Base-by-base conservation (phyloP, 2,329 filamentous ascomycete genomes). In the Colletotrichum navitas region DNA sequence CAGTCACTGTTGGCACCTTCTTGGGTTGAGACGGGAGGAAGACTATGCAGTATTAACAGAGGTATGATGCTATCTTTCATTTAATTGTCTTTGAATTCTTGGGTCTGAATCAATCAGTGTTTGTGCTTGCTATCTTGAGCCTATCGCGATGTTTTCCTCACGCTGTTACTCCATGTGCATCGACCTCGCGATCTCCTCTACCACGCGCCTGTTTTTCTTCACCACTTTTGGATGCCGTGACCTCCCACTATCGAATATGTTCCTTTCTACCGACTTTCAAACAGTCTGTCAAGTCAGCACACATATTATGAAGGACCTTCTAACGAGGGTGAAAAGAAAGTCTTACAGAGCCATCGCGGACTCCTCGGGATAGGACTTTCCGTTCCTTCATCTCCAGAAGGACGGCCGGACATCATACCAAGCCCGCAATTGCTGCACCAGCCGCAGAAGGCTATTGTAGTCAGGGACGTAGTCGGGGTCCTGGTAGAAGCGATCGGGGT, bases 401-500 rank as follows among this genome's bases (percentile, higher is more conserved):
- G n/a, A 26, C 32, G 21, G 14, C 43, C n/a, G 21, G 24, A n/a
- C 12, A 24, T 43, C 43, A 8, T 62, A 62, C 59, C 59, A 51
- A 32, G n/a, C 43, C n/a, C 45, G 43, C 59, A 62, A 18, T 43
- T 62, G 59, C 32, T 49, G 32, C 12, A 62, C 32, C 21, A 62
- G 29, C 5, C 59, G 43, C 18, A 62, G 16, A 7, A 47, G n/a
- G n/a, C 45, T n/a, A 6, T 34, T 47, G 34, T 49, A 62, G 7
- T 49, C 18, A 1, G 29, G 32, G 16, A n/a, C 7, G 43, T 62
- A 49, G 1, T 51, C 59, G 3, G 41, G 45, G n/a, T 62, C 29
- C 21, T 34, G 26, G 32, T 51, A 62, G 43, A 62, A 62, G 29
- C 59, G 29, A 12, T 51, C 45, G n/a, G 59, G 43, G n/a, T 62